phyloP scores from a whole-genome alignment of 2,329 filamentous ascomycete genomes.

The Sporothrix phasma region DNA sequence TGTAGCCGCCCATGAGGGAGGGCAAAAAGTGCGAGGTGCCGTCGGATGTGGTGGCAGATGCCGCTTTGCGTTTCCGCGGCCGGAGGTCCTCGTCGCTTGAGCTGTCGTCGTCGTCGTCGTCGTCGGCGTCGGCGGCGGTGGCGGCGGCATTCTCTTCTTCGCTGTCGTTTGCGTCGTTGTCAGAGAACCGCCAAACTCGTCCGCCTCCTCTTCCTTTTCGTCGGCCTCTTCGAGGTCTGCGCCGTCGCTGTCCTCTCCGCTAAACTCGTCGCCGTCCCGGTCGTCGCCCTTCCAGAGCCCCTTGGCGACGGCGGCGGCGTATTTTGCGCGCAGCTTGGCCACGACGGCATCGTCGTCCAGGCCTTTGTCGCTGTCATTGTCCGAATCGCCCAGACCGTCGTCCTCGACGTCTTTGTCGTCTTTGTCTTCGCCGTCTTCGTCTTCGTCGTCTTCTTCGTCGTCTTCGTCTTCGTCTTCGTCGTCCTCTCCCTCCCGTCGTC shows the following conservation, averaged over 20 bases:
- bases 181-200: slow-evolving; percentile 18
- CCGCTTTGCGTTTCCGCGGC: slow-evolving; percentile 10
- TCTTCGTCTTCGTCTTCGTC: slow-evolving; percentile 20
- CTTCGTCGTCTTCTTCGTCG: slow-evolving; percentile 14
- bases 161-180: slow-evolving; percentile 15
- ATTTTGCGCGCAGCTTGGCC: slow-evolving; percentile 11
- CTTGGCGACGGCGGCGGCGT: slow-evolving; percentile 22
- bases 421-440: too few species aligned
- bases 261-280: slow-evolving; percentile 20
- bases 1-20: slow-evolving; percentile 68
- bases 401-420: too few species aligned
- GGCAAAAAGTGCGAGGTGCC: slow-evolving; percentile 56
- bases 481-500: slow-evolving; percentile 17
- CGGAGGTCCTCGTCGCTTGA: slow-evolving; percentile 9
- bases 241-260: slow-evolving; percentile 4
- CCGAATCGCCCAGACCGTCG: not conserved
- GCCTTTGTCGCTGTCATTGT: not conserved
- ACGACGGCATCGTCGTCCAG: slow-evolving; percentile 5
- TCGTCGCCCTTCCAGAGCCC: slow-evolving; percentile 23
- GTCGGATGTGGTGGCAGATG: not conserved
- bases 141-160: not conserved
- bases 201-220: slow-evolving; percentile 15
- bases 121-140: too few species aligned
- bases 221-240: not conserved
- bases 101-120: slow-evolving; percentile 11